Conservation (phyloP, 768 basidiomycete species). For the Chiua virens region DNA sequence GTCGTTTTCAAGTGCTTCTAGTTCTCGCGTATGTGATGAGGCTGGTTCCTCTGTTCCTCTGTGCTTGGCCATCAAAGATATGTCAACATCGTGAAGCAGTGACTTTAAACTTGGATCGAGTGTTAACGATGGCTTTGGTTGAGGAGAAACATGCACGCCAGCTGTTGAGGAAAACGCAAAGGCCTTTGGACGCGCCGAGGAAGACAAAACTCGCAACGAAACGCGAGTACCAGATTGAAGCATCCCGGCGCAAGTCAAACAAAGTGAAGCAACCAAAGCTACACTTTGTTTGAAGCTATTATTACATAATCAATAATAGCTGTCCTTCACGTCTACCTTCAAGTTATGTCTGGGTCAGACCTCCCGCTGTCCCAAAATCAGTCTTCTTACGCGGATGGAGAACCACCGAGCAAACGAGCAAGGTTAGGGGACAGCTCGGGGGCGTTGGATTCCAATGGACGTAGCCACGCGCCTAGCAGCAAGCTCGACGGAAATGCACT, state of each 20-base stretch:
- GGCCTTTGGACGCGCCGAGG: slow-evolving; percentile 21
- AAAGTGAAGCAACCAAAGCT: background rate
- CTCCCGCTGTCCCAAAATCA: slow-evolving; percentile 7
- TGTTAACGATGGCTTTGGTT: slow-evolving; percentile 59
- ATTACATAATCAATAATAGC: slow-evolving; percentile 22
- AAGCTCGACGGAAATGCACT: slow-evolving; percentile 31
- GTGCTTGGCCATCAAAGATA: slow-evolving; percentile 50
- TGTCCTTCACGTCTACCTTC: slow-evolving; percentile 3
- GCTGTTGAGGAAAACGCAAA: slow-evolving; percentile 34
- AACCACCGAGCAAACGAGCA: slow-evolving; percentile 31
- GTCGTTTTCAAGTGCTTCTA: slow-evolving; percentile 50
- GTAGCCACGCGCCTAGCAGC: slow-evolving; percentile 20
- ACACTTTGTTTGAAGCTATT: background rate
- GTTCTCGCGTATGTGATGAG: slow-evolving; percentile 42
- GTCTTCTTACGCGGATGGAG: slow-evolving; percentile 10
- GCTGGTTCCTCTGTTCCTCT: slow-evolving; percentile 22
- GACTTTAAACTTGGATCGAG: slow-evolving; percentile 66
- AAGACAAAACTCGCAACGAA: slow-evolving; percentile 26
- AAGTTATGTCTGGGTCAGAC: slow-evolving; percentile 14
- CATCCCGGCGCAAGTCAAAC: slow-evolving; percentile 11
- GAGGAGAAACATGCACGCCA: slow-evolving; percentile 24
- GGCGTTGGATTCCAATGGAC: slow-evolving; percentile 24
- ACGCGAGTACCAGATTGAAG: slow-evolving; percentile 19
- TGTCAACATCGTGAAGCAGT: slow-evolving; percentile 66
- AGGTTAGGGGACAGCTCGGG: slow-evolving; percentile 20